Evolutionary conservation across 768 basidiomycete species (phyloP), one percentile per base, ranked within the genome.

Genomic region (Collybia mongolica): DNA sequence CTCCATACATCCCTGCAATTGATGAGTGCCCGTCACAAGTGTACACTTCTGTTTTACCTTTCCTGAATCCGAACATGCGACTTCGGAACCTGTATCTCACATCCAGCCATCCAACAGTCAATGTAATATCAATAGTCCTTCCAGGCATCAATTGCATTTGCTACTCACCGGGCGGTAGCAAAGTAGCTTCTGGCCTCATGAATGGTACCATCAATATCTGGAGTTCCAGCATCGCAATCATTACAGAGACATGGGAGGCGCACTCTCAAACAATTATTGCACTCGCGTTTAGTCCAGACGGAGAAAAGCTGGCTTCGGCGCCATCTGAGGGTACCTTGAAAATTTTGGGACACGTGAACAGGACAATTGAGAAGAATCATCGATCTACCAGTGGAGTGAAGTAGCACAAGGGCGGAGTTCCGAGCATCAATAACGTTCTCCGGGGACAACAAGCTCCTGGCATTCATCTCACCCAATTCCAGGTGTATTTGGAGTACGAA

Each of bases 401-500:
- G 28, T 15, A 45, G 19, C 2, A 14, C 36, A 4, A 45, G 36
- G 9, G 26, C 29, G 7, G 44, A 35, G n/a, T 45, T n/a, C 7
- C 29, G 44, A 36, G 44, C 44, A 11, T 45, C 44, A 14, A 20
- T 45, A 9, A 22, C 44, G n/a, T 45, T 45, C 36, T 45, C 44
- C 11, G 4, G 1, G 8, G 36, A 45, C 29, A 36, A 24, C 11
- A 11, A 29, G 4, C 44, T 45, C 23, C 17, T 45, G 29, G 44
- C 44, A 12, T 45, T 45, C 18, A 45, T 36, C 14, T 45, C 44
- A 12, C 44, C 29, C 19, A 32, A 45, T 32, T 45, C 44, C 11
- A 35, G 26, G 26, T 15, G 26, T 19, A 45, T 45, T 12, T 45
- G 44, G 44, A 20, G 18, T 15, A 32, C 29, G 17, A 45, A 32